Percentiles rank a stretch among this genome's conserved stretches.
These are phyloP conservation scores for Dryadomyces quercivorus DNA, from an alignment of 2,329 filamentous ascomycete species.

Conservation along the genomic window DNA sequence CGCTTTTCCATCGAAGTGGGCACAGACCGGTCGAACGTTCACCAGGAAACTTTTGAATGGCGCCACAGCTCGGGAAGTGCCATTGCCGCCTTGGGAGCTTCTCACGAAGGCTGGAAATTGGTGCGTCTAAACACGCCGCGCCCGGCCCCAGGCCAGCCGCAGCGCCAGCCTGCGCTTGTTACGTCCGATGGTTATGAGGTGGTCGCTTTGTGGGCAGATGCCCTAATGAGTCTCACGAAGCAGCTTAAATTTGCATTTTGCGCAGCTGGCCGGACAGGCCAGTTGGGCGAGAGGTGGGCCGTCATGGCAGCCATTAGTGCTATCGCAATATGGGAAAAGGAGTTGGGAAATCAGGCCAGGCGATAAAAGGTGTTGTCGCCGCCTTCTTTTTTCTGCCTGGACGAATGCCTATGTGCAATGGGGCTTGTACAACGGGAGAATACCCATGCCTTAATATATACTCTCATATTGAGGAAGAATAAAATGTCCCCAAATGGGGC, in stretches of 20 bases:
- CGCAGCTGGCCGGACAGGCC: constrained; percentile 24
- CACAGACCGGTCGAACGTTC: constrained; percentile 6
- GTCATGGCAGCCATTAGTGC: constrained; percentile 29
- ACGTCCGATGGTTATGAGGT: constrained; percentile 27
- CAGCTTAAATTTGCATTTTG: constrained; percentile 26
- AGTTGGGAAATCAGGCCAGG: constrained; percentile 5
- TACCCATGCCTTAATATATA: too few relatives aligned
- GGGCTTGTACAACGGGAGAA: too few relatives aligned
- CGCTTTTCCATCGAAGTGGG: constrained; percentile 24
- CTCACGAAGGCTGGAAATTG: constrained; percentile 28
- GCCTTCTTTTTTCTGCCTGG: background rate
- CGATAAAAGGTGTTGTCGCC: background rate
- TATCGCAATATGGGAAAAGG: constrained; percentile 19
- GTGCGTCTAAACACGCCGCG: constrained; percentile 19
- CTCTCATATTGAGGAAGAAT: background rate
- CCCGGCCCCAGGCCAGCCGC: constrained; percentile 4
- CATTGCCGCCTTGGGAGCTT: constrained; percentile 19
- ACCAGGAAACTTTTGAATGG: constrained; percentile 30
- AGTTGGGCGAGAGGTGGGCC: constrained; percentile 28
- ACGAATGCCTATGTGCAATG: too few relatives aligned
- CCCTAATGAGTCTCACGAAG: constrained; percentile 21
- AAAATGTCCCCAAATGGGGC: background rate
- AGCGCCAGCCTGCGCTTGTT: constrained; percentile 11
- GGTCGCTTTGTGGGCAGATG: constrained; percentile 27
- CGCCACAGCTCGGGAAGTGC: constrained; percentile 23